Base-by-base conservation (phyloP, 257 asterid species). In the Forsythia suspensa region DNA sequence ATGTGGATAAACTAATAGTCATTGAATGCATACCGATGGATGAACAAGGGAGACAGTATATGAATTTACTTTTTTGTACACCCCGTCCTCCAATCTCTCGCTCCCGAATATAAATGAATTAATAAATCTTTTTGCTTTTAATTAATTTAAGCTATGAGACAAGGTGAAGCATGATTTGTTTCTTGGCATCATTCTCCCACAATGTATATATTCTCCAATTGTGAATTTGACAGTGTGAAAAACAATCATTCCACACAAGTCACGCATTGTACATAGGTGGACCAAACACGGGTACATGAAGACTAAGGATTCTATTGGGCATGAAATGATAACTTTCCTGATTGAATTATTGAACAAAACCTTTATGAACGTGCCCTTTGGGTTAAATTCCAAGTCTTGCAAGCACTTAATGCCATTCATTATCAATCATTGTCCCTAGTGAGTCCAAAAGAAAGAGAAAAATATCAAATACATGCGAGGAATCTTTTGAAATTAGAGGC, bases 11-110 rank as follows among this genome's bases (percentile, higher is more conserved):
- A 84, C 84, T 91, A 72, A 92, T 95, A 76, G 97, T 98, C 82
- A 98, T 95, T 73, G 98, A 93, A 86, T 95, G 99, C 89, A 93
- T 93, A 86, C 99, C 99, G 7, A 95, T 95, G 99, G 97, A 95
- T 85, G 99, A 93, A 21, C 95, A 89, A 79, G 99, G 99, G 79
- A 88, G 85, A 76, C 98, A 92, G 99, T 95, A 74, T 70, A 55
- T 37, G 52, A 38, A 65, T 43, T 75, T 39, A 65, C 59, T n/a
- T 6, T 75, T 46, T 46, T 20, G 20, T n/a, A 40, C 48, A 43
- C 24, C 24, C 0, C 34, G 34, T 29, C 34, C 2, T 1, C 34
- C 34, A 29, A 29, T 29, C 34, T 29, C 34, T 29, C n/a, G 34
- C 34, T 1, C 1, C 34, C 1, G 34, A 29, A 29, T 29, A 29